phyloP scores from a whole-genome alignment of 169 alveolate genomes.

The Hammondia hammondi region DNA sequence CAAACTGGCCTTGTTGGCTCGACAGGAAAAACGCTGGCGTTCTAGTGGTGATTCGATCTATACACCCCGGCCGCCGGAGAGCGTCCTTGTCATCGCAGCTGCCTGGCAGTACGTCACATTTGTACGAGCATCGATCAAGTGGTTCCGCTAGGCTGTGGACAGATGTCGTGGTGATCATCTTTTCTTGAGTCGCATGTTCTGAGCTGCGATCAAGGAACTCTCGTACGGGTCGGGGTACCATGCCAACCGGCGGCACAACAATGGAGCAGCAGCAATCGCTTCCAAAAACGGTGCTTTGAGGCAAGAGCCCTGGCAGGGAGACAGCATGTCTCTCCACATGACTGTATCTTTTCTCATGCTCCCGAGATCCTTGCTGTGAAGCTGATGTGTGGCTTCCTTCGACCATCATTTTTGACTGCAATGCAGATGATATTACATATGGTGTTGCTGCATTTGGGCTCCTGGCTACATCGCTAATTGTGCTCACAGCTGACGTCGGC shows the following conservation, averaged over 20 bases:
- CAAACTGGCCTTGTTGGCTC: background rate
- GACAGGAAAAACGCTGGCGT: background rate
- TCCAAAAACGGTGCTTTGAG: background rate
- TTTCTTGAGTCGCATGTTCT: background rate
- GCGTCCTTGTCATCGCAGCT: background rate
- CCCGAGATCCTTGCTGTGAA: background rate
- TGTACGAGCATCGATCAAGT: background rate
- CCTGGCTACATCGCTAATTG: background rate
- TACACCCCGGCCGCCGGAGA: background rate
- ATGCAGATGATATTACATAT: background rate
- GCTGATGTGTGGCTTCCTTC: background rate
- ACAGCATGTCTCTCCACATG: background rate
- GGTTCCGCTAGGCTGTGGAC: background rate
- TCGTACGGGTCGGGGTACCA: background rate
- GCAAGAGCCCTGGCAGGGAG: background rate
- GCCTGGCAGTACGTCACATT: background rate
- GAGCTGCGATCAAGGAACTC: background rate
- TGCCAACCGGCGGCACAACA: background rate
- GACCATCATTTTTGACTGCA: background rate
- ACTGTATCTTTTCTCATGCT: background rate
- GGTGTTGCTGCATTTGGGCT: constrained; percentile 20
- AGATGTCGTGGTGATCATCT: background rate
- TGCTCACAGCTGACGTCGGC: constrained; percentile 21
- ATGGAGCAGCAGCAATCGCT: background rate
- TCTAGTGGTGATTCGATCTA: background rate